Base-by-base conservation (phyloP, 108 stramenopile genomes). In the Schizochytrium sp. region DNA sequence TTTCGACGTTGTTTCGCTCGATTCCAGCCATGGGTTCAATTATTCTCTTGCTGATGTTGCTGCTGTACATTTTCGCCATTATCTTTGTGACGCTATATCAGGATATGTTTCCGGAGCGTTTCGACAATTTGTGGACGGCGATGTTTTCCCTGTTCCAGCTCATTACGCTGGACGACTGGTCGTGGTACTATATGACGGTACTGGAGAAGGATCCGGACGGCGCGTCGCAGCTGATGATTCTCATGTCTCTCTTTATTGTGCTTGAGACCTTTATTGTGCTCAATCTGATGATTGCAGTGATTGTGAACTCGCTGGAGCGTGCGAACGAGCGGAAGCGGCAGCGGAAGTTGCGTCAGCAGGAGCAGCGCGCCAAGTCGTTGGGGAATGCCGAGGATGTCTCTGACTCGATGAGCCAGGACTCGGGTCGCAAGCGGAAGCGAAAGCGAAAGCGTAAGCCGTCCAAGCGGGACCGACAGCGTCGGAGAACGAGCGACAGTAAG, bases 31-130 rank as follows among this genome's bases (percentile, higher is more conserved):
- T 83, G 76, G 76, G 76, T 55, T 83, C 76, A 3, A 83, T 83
- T 34, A 83, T 83, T 34, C 28, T 83, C 43, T 45, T 83, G 45
- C 76, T 83, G 19, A 83, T 83, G 76, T 45, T 83, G 10, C 19
- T 83, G 45, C 51, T 83, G 76, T 83, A 83, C 76, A 83, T 83
- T 83, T 83, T 83, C 28, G 76, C 76, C n/a, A 83, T 83, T 23
- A 83, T 83, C 45, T 83, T 83, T 23, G 76, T 83, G 76, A 83
- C 76, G 51, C 76, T 83, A 23, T 83, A 83, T 23, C 76, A 83
- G 28, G 76, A 83, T 23, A 4, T 83, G 6, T 53, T 47, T 45
- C 76, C 76, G 43, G 48, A 83, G 1, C 45, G 51, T 18, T 83
- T 83, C 51, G 23, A 23, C 45, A 83, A 83, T 23, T 23, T 83